A percentile compares a stretch with the other conserved stretches of the same genome.
These are phyloP conservation scores for Fusarium paranaense DNA, from an alignment of 2,329 filamentous ascomycete genomes.

Conservation along the genomic window DNA sequence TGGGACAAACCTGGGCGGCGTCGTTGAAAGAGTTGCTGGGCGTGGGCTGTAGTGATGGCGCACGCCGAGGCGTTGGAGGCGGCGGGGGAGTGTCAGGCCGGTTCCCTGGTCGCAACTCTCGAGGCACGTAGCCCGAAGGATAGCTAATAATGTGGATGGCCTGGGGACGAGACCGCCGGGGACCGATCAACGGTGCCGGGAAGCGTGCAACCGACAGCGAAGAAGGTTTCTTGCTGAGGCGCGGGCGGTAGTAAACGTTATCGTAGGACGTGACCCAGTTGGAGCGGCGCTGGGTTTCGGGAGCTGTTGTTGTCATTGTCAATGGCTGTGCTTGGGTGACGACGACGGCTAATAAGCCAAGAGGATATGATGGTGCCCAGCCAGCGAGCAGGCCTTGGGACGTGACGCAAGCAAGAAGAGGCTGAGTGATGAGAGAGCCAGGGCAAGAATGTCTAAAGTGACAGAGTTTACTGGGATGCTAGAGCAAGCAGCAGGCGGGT, in stretches of 20 bases:
- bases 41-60: conserved; percentile 38
- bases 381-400: conserved; percentile 30
- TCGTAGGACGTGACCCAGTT: conserved; percentile 43
- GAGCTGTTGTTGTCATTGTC: conserved; percentile 41
- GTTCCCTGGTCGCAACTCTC: conserved; percentile 52
- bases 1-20: conserved; percentile 8
- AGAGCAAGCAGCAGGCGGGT: neutral
- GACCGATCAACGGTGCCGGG: conserved; percentile 54
- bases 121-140: conserved; percentile 57
- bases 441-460: neutral
- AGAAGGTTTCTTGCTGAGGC: conserved; percentile 40
- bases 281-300: conserved; percentile 36
- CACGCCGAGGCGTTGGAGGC: conserved; percentile 21
- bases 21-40: conserved; percentile 13
- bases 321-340: conserved; percentile 35
- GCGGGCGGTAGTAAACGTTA: conserved; percentile 45
- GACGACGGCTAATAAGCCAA: conserved; percentile 40
- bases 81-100: conserved; percentile 30
- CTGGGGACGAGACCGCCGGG: conserved; percentile 54
- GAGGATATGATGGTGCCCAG: conserved; percentile 34
- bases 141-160: conserved; percentile 58
- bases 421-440: conserved; percentile 10
- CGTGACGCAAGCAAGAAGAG: neutral
- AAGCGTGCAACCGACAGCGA: conserved; percentile 39
- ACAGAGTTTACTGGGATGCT: neutral